Base-by-base conservation (phyloP, 2,329 filamentous ascomycete species). In the Celoporthe dispersa region DNA sequence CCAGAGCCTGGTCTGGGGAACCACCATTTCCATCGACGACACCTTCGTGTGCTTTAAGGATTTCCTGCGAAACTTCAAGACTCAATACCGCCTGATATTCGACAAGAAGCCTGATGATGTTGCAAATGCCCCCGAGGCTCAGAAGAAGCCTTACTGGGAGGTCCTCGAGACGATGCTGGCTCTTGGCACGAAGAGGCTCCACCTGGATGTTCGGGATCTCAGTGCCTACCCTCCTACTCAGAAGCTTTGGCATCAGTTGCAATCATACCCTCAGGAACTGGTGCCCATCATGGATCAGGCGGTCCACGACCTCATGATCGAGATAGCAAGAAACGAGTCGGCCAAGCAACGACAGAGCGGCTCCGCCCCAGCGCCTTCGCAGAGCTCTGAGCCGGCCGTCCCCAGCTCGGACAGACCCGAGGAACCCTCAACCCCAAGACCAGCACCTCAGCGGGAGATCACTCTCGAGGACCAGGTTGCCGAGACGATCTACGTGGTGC, bases 211-310 rank as follows among this genome's bases (percentile, higher is more conserved):
- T 67, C 90, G 89, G 69, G 97, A 99, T 75, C 85, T 99, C 71
- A 97, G 97, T 79, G 87, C 94, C 16, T 99, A 98, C 78, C 96
- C 97, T 3, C 90, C 94, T 0, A 98, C 96, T 0, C 86, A 91
- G 75, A 98, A 98, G 82, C 85, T 99, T 68, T 98, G 94, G 93
- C 93, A 98, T 79, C 97, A 99, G 80, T 85, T 97, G 70, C 93
- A 97, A 79, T 91, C 92, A 19, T 99, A 98, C 77, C 96, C 96
- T 0, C 94, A 96, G 77, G 96, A 99, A 85, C 94, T 99, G 67
- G 92, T 99, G 60, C 94, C 95, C 2, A 86, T 98, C 62, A 97
- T 99, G 92, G 97, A 99, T 86, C 93, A 97, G 80, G 90, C 91
- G 7, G 89, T 98, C 65, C 97, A 97, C 78, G 95, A 99, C 81